Conservation (phyloP, 2,329 filamentous ascomycete species). For the Ascochyta lentis region DNA sequence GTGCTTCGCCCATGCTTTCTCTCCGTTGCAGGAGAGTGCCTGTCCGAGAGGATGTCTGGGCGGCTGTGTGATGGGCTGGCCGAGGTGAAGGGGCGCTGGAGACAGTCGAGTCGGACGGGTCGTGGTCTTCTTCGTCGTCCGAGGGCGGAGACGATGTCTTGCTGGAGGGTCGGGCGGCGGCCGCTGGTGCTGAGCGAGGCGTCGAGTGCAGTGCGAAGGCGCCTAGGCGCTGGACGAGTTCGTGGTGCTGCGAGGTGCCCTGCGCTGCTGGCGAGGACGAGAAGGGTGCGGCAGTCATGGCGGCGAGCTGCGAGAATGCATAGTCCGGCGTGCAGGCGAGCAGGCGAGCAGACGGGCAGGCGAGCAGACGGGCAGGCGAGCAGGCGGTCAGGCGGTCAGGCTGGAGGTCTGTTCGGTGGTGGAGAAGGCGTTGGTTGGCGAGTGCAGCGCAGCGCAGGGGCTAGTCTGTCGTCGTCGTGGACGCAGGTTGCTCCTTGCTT, state of each 20-base stretch:
- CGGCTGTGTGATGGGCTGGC: conserved; percentile 5
- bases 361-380: conserved; percentile 10
- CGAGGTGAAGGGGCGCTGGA: conserved; percentile 1
- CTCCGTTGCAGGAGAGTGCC: conserved; percentile 8
- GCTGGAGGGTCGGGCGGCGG: conserved; percentile 11
- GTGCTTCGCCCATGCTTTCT: conserved; percentile 33
- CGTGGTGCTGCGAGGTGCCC: conserved; percentile 12
- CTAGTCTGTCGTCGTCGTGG: conserved; percentile 26
- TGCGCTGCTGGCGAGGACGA: conserved; percentile 24
- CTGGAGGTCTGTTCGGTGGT: conserved; percentile 24
- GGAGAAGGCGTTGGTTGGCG: conserved; percentile 31
- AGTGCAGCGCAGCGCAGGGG: conserved; percentile 16
- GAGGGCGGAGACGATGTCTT: conserved; percentile 9
- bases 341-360: conserved; percentile 6
- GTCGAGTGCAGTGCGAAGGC: conserved; percentile 27
- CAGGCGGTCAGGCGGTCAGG: conserved; percentile 11
- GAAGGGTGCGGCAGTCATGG: conserved; percentile 35
- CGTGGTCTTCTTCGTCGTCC: conserved; percentile 2
- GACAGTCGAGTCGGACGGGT: conserved; percentile 4
- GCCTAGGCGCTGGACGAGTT: conserved; percentile 33
- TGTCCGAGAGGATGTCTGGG: neutral
- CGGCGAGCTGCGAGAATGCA: conserved; percentile 37
- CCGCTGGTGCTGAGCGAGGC: conserved; percentile 13
- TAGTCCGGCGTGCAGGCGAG: conserved; percentile 27
- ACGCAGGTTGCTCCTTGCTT: conserved; percentile 41